Conservation (phyloP, 129 eudicot genomes). For the Smallanthus sonchifolius region DNA sequence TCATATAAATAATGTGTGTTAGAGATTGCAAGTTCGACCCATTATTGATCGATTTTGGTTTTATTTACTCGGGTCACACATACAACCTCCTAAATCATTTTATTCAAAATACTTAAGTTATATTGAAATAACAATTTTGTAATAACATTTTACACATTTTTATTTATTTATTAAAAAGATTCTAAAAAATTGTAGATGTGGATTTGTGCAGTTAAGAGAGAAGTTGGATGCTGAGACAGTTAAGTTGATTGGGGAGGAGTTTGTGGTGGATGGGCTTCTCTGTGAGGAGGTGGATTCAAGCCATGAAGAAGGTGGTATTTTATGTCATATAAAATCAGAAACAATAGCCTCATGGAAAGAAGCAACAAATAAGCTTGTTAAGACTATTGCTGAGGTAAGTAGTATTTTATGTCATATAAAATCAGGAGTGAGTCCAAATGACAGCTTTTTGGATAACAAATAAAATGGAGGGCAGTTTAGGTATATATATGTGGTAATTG, state of each 20-base stretch:
- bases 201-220: conserved; percentile 55
- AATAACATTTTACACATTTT: neutral
- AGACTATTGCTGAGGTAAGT: conserved; percentile 50
- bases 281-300: conserved; percentile 55
- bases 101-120: neutral
- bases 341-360: conserved; percentile 56
- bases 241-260: conserved; percentile 54
- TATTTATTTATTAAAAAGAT: neutral
- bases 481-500: neutral
- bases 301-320: conserved; percentile 28
- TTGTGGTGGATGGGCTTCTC: conserved; percentile 56
- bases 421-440: neutral
- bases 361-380: conserved; percentile 46
- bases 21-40: neutral
- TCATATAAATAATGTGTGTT: neutral
- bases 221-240: conserved; percentile 52
- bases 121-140: neutral
- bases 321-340: conserved; percentile 25
- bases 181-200: neutral
- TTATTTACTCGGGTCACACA: no score
- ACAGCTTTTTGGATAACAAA: no score
- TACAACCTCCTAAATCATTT: neutral
- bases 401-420: neutral
- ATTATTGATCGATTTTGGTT: neutral
- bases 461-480: neutral